phyloP scores from a whole-genome alignment of 2,329 filamentous ascomycete genomes.

The Akanthomyces lecanii region DNA sequence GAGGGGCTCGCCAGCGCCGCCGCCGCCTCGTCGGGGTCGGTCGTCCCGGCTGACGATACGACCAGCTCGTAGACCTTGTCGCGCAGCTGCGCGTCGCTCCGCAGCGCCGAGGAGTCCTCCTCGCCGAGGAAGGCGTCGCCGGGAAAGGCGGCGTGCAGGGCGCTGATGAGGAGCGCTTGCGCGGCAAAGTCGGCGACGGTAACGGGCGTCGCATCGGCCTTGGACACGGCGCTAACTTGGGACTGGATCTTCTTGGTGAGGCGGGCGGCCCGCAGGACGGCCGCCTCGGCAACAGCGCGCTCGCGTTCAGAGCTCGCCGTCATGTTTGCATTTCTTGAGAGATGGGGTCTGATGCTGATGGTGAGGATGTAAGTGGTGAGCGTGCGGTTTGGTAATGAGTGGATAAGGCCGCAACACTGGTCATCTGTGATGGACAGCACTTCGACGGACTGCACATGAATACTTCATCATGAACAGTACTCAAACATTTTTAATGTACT shows the following conservation, averaged over 20 bases:
- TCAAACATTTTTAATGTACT: neutral
- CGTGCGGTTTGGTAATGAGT: neutral
- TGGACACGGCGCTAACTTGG: conserved; percentile 48
- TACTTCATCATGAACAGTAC: neutral
- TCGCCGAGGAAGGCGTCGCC: conserved; percentile 57
- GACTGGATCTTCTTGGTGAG: conserved; percentile 48
- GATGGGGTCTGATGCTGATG: neutral
- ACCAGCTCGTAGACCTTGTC: conserved; percentile 55
- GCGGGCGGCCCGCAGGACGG: conserved; percentile 52
- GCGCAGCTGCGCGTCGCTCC: conserved; percentile 43
- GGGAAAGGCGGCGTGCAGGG: conserved; percentile 51
- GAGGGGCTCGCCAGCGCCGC: conserved; percentile 34
- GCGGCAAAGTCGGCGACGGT: conserved; percentile 62
- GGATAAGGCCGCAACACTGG: neutral
- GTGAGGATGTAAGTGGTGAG: conserved; percentile 1
- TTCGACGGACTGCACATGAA: neutral
- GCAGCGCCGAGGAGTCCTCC: conserved; percentile 52
- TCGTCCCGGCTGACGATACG: conserved; percentile 22
- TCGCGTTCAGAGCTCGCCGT: conserved; percentile 26
- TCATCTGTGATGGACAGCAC: too few species aligned
- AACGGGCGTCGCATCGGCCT: conserved; percentile 56
- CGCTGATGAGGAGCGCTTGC: conserved; percentile 57
- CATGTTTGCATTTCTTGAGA: conserved; percentile 20
- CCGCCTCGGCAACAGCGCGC: conserved; percentile 34
- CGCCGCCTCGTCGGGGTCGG: conserved; percentile 11